phyloP scores from a whole-genome alignment of 2,329 filamentous ascomycete species.

The Aspergillus viridinutans region DNA sequence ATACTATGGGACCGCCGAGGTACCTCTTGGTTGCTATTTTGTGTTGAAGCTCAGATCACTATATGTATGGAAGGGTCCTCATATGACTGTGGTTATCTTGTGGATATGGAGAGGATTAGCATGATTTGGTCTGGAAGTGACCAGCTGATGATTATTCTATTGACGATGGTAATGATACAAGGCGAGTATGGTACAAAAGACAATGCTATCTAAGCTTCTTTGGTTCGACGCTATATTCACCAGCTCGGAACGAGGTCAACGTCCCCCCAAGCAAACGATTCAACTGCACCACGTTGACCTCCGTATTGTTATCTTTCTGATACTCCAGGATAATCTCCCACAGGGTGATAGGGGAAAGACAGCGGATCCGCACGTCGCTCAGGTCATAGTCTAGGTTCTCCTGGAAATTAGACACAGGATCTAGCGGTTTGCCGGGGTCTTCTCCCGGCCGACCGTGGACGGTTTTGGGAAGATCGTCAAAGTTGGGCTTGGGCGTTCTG shows the following conservation, averaged over 20 bases:
- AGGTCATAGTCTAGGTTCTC: constrained; percentile 34
- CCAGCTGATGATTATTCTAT: background rate
- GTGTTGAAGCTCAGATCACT: no score
- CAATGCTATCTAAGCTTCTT: background rate
- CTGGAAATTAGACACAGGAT: constrained; percentile 22
- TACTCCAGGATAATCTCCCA: constrained; percentile 38
- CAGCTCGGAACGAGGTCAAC: constrained; percentile 23
- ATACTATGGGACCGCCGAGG: no score
- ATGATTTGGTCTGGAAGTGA: no score
- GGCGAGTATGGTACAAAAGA: background rate
- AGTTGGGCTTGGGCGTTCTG: constrained; percentile 23
- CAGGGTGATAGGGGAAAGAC: constrained; percentile 26
- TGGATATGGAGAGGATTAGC: no score
- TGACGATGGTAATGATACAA: background rate
- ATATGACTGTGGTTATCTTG: no score
- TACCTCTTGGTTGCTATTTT: no score
- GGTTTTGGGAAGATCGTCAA: constrained; percentile 21
- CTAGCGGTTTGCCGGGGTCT: background rate
- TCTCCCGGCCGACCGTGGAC: constrained; percentile 1
- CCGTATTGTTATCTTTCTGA: constrained; percentile 22
- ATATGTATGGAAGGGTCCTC: no score
- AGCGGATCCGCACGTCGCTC: constrained; percentile 25
- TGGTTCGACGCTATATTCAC: constrained; percentile 5
- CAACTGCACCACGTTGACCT: constrained; percentile 19
- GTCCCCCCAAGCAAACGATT: constrained; percentile 27